These are phyloP conservation scores for Pichia cactophila DNA, from an alignment of 1,139 yeast genomes.

Conservation along the genomic window DNA sequence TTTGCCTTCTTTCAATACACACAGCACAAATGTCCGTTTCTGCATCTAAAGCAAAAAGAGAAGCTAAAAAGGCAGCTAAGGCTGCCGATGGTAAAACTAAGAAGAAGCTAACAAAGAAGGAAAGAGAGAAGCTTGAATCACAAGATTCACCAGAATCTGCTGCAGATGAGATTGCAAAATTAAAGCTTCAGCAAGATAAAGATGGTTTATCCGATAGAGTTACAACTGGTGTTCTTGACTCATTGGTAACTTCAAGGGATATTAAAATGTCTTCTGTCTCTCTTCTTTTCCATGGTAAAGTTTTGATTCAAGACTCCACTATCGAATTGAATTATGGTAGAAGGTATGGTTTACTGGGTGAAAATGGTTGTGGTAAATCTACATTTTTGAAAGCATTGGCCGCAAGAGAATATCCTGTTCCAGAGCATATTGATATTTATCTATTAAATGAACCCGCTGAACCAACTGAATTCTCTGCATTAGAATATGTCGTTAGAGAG, in stretches of 20 bases:
- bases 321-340: slow-evolving; percentile 95
- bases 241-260: slow-evolving; percentile 88
- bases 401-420: slow-evolving; percentile 93
- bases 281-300: slow-evolving; percentile 94
- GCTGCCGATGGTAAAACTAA: slow-evolving; percentile 61
- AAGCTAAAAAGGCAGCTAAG: slow-evolving; percentile 73
- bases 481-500: slow-evolving; percentile 94
- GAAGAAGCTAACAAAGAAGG: slow-evolving; percentile 53
- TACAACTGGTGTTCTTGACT: slow-evolving; percentile 92
- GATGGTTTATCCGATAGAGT: slow-evolving; percentile 96
- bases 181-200: slow-evolving; percentile 88
- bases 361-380: slow-evolving; percentile 98
- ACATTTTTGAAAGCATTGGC: slow-evolving; percentile 89
- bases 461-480: slow-evolving; percentile 83
- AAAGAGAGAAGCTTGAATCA: slow-evolving; percentile 41
- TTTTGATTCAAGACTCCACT: slow-evolving; percentile 82
- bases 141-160: slow-evolving; percentile 44
- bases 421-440: slow-evolving; percentile 85
- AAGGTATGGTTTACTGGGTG: slow-evolving; percentile 94
- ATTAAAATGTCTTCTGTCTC: slow-evolving; percentile 85
- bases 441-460: slow-evolving; percentile 96
- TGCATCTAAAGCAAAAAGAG: slow-evolving; percentile 96
- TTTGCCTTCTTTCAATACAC: not conserved
- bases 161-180: slow-evolving; percentile 71
- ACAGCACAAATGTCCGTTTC: slow-evolving; percentile 43